Percentiles rank a stretch among this genome's conserved stretches.
Evolutionary conservation across 2,329 filamentous ascomycete genomes (phyloP).

Genomic region (Epichloe aotearoae): DNA sequence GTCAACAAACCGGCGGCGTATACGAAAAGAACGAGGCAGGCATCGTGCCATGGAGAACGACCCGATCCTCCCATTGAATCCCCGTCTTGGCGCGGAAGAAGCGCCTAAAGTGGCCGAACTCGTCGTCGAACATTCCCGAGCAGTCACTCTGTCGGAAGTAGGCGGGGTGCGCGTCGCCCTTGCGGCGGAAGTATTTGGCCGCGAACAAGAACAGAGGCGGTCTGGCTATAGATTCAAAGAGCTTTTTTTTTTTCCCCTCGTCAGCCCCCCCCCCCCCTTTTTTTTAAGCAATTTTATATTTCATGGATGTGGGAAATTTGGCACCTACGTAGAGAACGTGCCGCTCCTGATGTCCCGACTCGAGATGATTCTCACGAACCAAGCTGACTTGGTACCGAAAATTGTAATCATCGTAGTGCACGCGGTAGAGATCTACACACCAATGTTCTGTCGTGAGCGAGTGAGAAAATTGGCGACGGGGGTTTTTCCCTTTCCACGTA

Average conservation of each 20-base stretch:
- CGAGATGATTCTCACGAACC: constrained; percentile 29
- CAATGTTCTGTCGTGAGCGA: too few relatives aligned
- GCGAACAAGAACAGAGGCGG: constrained; percentile 50
- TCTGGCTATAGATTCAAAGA: constrained; percentile 50
- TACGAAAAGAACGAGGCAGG: constrained; percentile 28
- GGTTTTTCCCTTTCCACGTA: constrained; percentile 10
- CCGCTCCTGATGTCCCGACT: neutral
- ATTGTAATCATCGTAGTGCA: constrained; percentile 48
- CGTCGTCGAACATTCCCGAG: constrained; percentile 25
- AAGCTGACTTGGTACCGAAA: constrained; percentile 54
- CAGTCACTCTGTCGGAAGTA: constrained; percentile 26
- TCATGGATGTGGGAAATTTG: too few relatives aligned
- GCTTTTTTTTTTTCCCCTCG: constrained; percentile 25
- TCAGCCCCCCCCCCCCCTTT: too few relatives aligned
- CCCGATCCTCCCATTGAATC: constrained; percentile 44
- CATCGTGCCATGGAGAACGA: constrained; percentile 21
- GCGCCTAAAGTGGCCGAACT: constrained; percentile 36
- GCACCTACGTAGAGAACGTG: constrained; percentile 39
- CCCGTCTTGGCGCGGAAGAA: constrained; percentile 48
- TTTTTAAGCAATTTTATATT: too few relatives aligned
- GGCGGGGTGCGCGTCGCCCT: constrained; percentile 21
- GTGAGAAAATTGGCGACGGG: too few relatives aligned
- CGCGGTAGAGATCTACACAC: constrained; percentile 41
- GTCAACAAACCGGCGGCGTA: constrained; percentile 29
- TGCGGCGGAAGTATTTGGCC: constrained; percentile 34